Evolutionary conservation across 2,329 filamentous ascomycete species (phyloP), one percentile per base, ranked within the genome.

Genomic region (Botrytis fabae): DNA sequence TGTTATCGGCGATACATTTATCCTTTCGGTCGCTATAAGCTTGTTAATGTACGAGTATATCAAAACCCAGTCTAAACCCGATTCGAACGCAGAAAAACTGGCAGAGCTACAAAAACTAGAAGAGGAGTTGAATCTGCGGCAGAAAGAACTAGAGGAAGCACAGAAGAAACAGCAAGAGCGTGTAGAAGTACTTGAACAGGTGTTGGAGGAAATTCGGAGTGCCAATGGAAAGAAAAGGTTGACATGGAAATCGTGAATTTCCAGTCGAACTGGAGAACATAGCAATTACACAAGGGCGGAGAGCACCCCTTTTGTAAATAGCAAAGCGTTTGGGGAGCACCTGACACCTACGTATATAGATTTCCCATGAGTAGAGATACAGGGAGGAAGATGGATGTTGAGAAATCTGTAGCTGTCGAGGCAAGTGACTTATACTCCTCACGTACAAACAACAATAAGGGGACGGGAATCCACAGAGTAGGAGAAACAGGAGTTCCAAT

Each of bases 21-120:
- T 91, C 74, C 84, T 91, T 32, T 78, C 85, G 9, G 88, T 91
- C 40, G 89, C 88, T 10, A 83, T 84, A 22, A 85, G 81, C 32
- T 80, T 91, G 68, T 85, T 91, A 72, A 81, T 90, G 51, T 91
- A 88, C 80, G 89, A 91, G 81, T 90, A 88, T 75, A 87, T 88
- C 80, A 86, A 85, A 76, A 83, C 86, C 12, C 84, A 85, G n/a
- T 83, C 85, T 76, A 91, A 91, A 80, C 89, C 89, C 14, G 89
- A 91, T 77, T 76, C 82, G 71, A 89, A 88, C 77, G 82, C 84
- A 61, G 85, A 85, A 74, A 87, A 87, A 75, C 82, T 88, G 16
- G 85, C 85, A 74, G 85, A 85, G 74, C 81, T 88, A 40, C 84
- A 90, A 54, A 81, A 86, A 68, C 85, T 85, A 74, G 81, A 91